These are phyloP conservation scores for Cladosporium halotolerans DNA, from an alignment of 2,329 filamentous ascomycete genomes.

Conservation along the genomic window DNA sequence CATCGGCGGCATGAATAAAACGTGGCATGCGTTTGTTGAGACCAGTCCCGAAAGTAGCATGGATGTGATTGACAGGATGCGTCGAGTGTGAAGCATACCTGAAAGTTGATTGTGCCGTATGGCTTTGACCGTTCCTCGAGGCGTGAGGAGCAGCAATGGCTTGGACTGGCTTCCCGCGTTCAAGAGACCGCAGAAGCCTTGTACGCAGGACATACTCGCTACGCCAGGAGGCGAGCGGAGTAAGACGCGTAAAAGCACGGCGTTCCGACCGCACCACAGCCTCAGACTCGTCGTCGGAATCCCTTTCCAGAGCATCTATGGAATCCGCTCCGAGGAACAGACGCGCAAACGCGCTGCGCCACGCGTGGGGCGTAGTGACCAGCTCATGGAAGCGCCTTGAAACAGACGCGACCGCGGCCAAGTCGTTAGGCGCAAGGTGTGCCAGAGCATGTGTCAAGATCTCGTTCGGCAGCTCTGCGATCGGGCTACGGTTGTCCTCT, in stretches of 20 bases:
- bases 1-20: constrained; percentile 76
- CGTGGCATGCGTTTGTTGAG: constrained; percentile 64
- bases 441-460: constrained; percentile 87
- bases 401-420: constrained; percentile 76
- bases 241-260: constrained; percentile 76
- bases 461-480: constrained; percentile 74
- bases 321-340: constrained; percentile 75
- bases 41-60: constrained; percentile 67
- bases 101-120: constrained; percentile 65
- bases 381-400: constrained; percentile 81
- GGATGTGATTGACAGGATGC: constrained; percentile 70
- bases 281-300: constrained; percentile 47
- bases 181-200: constrained; percentile 71
- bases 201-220: constrained; percentile 92
- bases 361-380: constrained; percentile 86
- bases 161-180: constrained; percentile 69
- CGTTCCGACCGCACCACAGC: constrained; percentile 60
- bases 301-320: constrained; percentile 34
- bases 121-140: constrained; percentile 49
- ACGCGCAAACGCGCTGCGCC: constrained; percentile 86
- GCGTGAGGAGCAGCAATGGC: constrained; percentile 48
- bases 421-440: constrained; percentile 77
- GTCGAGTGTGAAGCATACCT: constrained; percentile 82
- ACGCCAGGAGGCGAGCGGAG: constrained; percentile 81
- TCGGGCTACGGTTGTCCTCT: constrained; percentile 41